Percentiles rank a stretch among this genome's conserved stretches.
These are phyloP conservation scores for Phaeosphaeriaceae sp. DNA, from an alignment of 2,329 filamentous ascomycete genomes.

Conservation along the genomic window DNA sequence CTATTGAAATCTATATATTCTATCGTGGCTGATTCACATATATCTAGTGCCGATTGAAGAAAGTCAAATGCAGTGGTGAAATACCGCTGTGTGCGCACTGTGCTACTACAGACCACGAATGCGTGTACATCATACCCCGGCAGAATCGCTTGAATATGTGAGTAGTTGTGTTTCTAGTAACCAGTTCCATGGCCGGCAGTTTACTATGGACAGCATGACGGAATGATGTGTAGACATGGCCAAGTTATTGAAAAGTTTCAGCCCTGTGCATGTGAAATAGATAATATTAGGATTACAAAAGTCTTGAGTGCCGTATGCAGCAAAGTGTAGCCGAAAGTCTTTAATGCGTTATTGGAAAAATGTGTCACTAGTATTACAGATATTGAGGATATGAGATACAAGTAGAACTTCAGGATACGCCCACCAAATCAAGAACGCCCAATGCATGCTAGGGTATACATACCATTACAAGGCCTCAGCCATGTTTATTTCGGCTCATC, in stretches of 20 bases:
- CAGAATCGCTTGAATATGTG: constrained; percentile 47
- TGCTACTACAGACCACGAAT: constrained; percentile 38
- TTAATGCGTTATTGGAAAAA: too few species aligned
- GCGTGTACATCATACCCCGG: constrained; percentile 49
- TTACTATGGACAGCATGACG: constrained; percentile 34
- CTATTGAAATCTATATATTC: constrained; percentile 21
- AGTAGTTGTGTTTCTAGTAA: constrained; percentile 3
- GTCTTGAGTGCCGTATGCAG: too few species aligned
- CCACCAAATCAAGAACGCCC: too few species aligned
- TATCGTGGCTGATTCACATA: neutral
- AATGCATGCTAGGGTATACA: too few species aligned
- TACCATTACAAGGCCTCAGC: too few species aligned
- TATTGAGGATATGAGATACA: too few species aligned
- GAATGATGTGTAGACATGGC: constrained; percentile 38
- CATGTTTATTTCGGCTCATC: too few species aligned
- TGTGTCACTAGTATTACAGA: too few species aligned
- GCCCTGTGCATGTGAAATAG: constrained; percentile 23
- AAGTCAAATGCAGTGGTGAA: constrained; percentile 51
- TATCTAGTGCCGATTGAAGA: constrained; percentile 46
- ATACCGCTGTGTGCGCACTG: constrained; percentile 48
- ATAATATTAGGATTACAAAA: constrained; percentile 2
- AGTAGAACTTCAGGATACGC: too few species aligned
- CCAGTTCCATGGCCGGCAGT: neutral
- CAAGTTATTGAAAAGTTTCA: constrained; percentile 26
- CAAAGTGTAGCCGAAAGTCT: too few species aligned